Percentiles rank a stretch among this genome's conserved stretches.
Evolutionary conservation across 2,329 filamentous ascomycete genomes (phyloP).

Genomic region (Lachnellula suecica): DNA sequence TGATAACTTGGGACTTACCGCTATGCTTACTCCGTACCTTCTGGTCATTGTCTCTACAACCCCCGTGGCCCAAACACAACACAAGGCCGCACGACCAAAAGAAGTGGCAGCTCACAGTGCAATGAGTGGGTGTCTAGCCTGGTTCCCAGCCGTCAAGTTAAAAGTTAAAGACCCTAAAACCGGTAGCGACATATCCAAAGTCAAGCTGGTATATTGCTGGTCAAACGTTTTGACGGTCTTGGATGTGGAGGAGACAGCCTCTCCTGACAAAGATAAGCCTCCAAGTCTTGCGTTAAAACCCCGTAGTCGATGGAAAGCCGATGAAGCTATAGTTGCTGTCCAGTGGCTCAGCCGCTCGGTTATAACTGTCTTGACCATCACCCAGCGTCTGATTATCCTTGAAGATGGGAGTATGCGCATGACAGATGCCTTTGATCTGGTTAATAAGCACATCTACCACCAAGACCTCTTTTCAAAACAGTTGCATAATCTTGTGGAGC

Average conservation of each 20-base stretch:
- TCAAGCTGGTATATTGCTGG: conserved; percentile 96
- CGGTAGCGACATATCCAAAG: conserved; percentile 69
- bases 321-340: conserved; percentile 92
- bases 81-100: conserved; percentile 88
- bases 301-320: conserved; percentile 86
- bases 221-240: conserved; percentile 95
- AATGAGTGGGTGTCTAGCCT: conserved; percentile 90
- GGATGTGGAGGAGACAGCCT: conserved; percentile 74
- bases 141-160: conserved; percentile 94
- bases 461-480: conserved; percentile 87
- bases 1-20: conserved; percentile 85
- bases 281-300: conserved; percentile 77
- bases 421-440: conserved; percentile 90
- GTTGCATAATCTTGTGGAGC: conserved; percentile 80
- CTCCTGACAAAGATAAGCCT: conserved; percentile 73
- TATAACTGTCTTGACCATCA: conserved; percentile 87
- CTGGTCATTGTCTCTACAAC: conserved; percentile 97
- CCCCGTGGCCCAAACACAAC: conserved; percentile 91
- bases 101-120: conserved; percentile 87
- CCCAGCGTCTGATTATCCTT: conserved; percentile 86
- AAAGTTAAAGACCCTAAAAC: conserved; percentile 71
- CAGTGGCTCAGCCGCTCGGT: conserved; percentile 97
- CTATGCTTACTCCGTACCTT: conserved; percentile 92
- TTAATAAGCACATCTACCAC: conserved; percentile 92
- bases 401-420: conserved; percentile 88